Evolutionary conservation across 2,329 filamentous ascomycete genomes (phyloP), one percentile per base, ranked within the genome.

Genomic region (Alternaria rosae): DNA sequence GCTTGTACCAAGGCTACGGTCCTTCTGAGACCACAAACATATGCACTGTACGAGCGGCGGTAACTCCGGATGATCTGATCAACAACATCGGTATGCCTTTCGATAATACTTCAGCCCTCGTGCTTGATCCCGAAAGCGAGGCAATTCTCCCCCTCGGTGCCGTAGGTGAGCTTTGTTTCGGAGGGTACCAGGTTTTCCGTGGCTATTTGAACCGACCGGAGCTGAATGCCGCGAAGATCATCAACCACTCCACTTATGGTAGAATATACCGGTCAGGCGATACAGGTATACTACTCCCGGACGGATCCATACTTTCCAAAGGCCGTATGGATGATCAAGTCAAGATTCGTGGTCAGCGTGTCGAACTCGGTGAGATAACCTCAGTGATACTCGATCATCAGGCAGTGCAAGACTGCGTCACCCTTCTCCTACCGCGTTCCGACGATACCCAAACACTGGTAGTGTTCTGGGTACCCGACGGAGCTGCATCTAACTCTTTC

Each of bases 21-120:
- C 92, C 93, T 0, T 92, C 91, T 1, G 93, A 96, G 77, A 93
- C 91, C 0, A 96, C 92, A 1, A 96, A 97, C 67, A 93, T 97
- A 20, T 96, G 92, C 78, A 93, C 91, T 0, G 86, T 94, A 9
- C 89, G 89, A 62, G 78, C 83, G 8, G 83, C 85, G 41, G 88
- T 94, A 74, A 78, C 81, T 0, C 67, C 70, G 0, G 79, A 82
- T 0, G 87, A 93, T 70, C 80, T 85, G 20, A 87, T 92, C 53
- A 89, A 89, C 63, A 93, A 94, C 68, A 88, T 97, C n/a, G 94
- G 94, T 0, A 85, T 83, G 61, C 86, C 89, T 0, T 87, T 97
- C 26, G 80, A 84, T 10, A 97, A 94, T 63, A 96, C 92, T 0
- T 95, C 92, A 0, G 85, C 87, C 0, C 88, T 93, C 61, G 87